Percentiles rank a stretch among this genome's conserved stretches.
phyloP scores from a whole-genome alignment of 257 asterid genomes.

The Scutellaria minor region DNA sequence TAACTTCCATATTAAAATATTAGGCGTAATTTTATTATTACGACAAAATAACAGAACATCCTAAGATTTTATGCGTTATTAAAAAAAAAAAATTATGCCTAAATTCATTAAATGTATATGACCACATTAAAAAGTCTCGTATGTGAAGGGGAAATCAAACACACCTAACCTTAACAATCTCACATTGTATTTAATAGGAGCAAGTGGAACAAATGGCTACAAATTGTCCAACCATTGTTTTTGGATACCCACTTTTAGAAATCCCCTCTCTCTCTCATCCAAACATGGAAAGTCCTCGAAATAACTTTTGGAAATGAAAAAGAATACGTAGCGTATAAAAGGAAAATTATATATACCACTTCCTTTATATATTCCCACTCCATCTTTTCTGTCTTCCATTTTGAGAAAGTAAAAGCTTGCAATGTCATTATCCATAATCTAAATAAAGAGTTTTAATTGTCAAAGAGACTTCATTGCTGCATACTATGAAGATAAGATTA shows the following conservation, averaged over 20 bases:
- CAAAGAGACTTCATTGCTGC: not conserved
- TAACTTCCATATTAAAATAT: too few relatives aligned
- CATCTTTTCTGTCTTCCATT: constrained; percentile 24
- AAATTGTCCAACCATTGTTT: not conserved
- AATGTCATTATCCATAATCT: constrained; percentile 17
- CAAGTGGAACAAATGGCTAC: constrained; percentile 21
- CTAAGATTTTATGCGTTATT: too few relatives aligned
- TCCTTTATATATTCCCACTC: constrained; percentile 31
- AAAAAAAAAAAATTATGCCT: not conserved
- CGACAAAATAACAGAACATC: too few relatives aligned
- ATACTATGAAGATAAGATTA: constrained; percentile 3
- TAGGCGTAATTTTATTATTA: too few relatives aligned
- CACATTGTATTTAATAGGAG: constrained; percentile 4
- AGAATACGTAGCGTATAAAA: constrained; percentile 5
- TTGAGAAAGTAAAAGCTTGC: constrained; percentile 20
- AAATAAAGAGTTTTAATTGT: not conserved
- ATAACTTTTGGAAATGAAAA: constrained; percentile 30
- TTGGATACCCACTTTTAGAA: constrained; percentile 20
- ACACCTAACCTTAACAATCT: not conserved
- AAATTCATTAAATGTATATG: not conserved
- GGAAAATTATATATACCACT: constrained; percentile 23
- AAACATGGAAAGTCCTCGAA: constrained; percentile 31
- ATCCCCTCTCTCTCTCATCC: not conserved
- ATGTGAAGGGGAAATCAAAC: not conserved
- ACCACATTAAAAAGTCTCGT: not conserved